These are phyloP conservation scores for Macaranga tanarius DNA, from an alignment of 441 rosid species.

Conservation along the genomic window DNA sequence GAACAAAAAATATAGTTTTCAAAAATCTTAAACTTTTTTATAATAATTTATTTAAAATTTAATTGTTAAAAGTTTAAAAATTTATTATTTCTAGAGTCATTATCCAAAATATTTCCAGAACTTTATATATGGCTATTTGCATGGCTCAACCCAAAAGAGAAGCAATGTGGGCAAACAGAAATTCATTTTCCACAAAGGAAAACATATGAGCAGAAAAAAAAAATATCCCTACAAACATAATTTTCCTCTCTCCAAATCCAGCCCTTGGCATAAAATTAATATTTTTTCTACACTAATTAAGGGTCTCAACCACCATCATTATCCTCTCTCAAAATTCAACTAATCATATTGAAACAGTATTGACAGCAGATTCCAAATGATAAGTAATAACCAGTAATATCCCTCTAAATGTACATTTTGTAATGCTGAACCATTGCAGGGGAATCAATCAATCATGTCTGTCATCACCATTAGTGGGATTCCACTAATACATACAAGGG, in stretches of 20 bases:
- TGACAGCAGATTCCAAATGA: conserved; percentile 9
- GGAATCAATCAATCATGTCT: conserved; percentile 11
- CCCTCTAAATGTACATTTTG: conserved; percentile 33
- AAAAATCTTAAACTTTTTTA: no score
- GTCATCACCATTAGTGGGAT: conserved; percentile 41
- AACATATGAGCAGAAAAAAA: background rate
- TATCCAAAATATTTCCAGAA: no score
- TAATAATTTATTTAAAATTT: no score
- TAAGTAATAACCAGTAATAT: conserved; percentile 5
- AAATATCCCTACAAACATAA: conserved; percentile 14
- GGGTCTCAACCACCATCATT: conserved; percentile 25
- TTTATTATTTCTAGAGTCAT: no score
- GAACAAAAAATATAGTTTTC: no score
- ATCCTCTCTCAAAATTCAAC: conserved; percentile 23
- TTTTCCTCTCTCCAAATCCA: conserved; percentile 13
- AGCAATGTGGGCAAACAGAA: background rate
- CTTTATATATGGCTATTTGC: background rate
- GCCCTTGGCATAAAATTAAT: conserved; percentile 27
- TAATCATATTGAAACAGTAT: conserved; percentile 9
- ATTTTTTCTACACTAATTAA: conserved; percentile 19
- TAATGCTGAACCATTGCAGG: conserved; percentile 21
- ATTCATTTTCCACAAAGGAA: background rate
- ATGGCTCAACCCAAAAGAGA: no score
- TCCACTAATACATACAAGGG: conserved; percentile 73
- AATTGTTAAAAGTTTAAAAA: no score